These are phyloP conservation scores for Rubia tinctorum DNA, from an alignment of 305 asterid species.

Conservation along the genomic window DNA sequence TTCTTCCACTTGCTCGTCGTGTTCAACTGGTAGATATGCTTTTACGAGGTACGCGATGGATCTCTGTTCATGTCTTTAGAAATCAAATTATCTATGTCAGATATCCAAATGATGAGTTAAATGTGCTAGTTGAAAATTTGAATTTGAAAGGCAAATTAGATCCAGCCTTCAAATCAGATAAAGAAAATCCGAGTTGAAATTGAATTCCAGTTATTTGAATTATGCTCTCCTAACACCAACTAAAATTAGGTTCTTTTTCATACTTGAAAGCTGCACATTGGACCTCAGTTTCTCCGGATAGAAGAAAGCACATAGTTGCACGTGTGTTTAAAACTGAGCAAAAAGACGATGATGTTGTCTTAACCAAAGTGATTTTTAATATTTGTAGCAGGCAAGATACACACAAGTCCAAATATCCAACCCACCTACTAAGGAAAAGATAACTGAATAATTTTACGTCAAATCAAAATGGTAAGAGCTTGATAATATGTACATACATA, in stretches of 20 bases:
- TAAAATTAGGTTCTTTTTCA: neutral
- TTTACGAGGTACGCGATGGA: conserved; percentile 57
- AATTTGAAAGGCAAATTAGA: conserved; percentile 53
- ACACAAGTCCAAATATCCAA: neutral
- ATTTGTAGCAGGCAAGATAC: neutral
- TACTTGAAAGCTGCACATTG: neutral
- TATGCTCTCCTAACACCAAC: neutral
- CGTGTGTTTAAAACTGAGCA: neutral
- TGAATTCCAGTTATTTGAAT: conserved; percentile 9
- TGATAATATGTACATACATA: conserved; percentile 15
- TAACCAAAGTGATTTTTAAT: neutral
- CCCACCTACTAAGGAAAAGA: neutral
- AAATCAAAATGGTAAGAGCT: neutral
- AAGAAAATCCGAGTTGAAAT: conserved; percentile 30
- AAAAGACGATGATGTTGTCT: neutral
- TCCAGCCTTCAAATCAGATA: conserved; percentile 37
- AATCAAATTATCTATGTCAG: conserved; percentile 13
- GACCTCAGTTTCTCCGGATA: neutral
- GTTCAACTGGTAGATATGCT: conserved; percentile 54
- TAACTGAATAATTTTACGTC: neutral
- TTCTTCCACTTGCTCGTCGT: conserved; percentile 47
- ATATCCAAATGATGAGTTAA: too few relatives aligned
- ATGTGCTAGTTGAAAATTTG: conserved; percentile 46
- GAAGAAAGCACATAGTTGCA: neutral
- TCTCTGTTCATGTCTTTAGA: conserved; percentile 60